These are phyloP conservation scores for Colletotrichum karsti DNA, from an alignment of 2,329 filamentous ascomycete genomes.

Conservation along the genomic window DNA sequence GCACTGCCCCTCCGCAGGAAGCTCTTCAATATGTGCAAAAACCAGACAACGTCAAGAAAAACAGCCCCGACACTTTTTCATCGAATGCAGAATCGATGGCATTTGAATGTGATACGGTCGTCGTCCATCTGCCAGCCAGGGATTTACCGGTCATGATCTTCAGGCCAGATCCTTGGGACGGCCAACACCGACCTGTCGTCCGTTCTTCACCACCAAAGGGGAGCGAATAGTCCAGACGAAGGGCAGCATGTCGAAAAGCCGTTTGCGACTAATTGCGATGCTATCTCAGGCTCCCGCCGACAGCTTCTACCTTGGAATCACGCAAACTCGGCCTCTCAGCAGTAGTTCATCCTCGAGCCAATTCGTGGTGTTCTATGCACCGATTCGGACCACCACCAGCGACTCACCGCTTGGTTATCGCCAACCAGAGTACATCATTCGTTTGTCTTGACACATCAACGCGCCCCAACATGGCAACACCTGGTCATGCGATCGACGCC, in stretches of 20 bases:
- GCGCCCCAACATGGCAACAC: background rate
- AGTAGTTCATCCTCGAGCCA: background rate
- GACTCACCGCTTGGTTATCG: constrained; percentile 8
- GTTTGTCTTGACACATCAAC: background rate
- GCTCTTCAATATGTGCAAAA: too few species aligned
- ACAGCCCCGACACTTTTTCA: too few species aligned
- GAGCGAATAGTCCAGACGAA: background rate
- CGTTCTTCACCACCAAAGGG: background rate
- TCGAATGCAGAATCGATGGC: too few species aligned
- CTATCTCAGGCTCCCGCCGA: background rate
- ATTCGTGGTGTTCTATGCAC: background rate
- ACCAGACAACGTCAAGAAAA: too few species aligned
- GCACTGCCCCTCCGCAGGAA: too few species aligned
- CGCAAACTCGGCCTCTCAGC: background rate
- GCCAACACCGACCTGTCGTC: background rate
- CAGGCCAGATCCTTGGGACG: constrained; percentile 1
- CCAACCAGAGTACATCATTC: background rate
- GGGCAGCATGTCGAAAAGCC: background rate
- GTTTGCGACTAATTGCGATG: background rate
- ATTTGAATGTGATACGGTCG: background rate
- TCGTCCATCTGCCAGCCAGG: background rate
- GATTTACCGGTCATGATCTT: background rate
- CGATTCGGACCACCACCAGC: background rate
- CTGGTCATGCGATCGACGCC: constrained; percentile 6
- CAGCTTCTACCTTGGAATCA: background rate